A percentile compares a stretch with the other conserved stretches of the same genome.
Conservation (phyloP, 2,329 filamentous ascomycete genomes). For the Neofusicoccum laricinum region DNA sequence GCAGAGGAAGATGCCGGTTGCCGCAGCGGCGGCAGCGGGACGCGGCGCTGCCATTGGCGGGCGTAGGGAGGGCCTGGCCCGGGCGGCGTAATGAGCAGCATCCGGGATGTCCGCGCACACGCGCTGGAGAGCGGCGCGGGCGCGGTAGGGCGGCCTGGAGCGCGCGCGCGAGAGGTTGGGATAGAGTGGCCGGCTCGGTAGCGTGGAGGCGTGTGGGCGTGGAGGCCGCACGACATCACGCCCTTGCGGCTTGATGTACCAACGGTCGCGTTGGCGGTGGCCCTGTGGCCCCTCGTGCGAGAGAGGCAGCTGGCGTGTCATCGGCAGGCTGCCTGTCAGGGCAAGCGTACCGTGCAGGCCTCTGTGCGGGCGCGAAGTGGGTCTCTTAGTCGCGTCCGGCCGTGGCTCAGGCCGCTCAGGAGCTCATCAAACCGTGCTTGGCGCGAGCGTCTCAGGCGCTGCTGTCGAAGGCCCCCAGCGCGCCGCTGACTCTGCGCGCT, state of each 20-base stretch:
- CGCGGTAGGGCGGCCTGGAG: background rate
- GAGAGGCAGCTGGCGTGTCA: constrained; percentile 5
- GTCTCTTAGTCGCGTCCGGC: background rate
- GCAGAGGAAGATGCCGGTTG: background rate
- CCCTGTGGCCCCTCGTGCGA: background rate
- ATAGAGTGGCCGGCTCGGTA: constrained; percentile 5
- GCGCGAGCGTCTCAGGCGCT: constrained; percentile 9
- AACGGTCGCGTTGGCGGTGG: background rate
- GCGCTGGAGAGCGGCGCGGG: background rate
- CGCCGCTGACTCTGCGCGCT: constrained; percentile 12
- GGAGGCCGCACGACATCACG: background rate
- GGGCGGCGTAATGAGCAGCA: background rate
- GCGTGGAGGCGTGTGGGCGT: background rate
- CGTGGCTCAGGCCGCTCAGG: constrained; percentile 13
- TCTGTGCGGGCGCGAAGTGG: constrained; percentile 2
- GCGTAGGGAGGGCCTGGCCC: background rate
- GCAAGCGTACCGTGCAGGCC: background rate
- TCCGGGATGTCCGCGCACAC: constrained; percentile 11
- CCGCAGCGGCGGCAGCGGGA: background rate
- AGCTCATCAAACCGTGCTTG: constrained; percentile 13
- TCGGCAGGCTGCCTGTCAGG: background rate
- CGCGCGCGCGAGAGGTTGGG: background rate
- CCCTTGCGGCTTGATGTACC: background rate
- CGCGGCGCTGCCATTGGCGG: background rate
- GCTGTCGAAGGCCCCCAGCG: constrained; percentile 10